These are phyloP conservation scores for Fusarium sp. DNA, from an alignment of 2,329 filamentous ascomycete genomes.

Conservation along the genomic window DNA sequence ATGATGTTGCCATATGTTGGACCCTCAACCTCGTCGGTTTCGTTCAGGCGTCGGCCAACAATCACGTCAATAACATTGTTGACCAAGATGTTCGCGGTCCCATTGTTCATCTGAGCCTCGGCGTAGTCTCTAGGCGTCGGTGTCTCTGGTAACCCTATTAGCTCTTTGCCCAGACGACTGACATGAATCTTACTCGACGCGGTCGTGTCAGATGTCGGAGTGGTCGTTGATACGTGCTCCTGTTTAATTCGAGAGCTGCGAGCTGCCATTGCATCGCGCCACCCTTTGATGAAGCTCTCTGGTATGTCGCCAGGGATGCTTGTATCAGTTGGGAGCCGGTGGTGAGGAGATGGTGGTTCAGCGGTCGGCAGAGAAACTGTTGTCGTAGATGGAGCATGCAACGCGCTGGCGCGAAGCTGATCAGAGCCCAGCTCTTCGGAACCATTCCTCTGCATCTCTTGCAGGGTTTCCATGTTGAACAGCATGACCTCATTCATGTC, in stretches of 20 bases:
- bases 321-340: not conserved
- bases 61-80: not conserved
- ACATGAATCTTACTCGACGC: not conserved
- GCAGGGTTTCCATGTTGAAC: not conserved
- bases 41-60: not conserved
- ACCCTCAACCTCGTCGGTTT: not conserved
- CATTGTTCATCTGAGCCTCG: not conserved
- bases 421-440: not conserved
- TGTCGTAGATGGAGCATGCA: not conserved
- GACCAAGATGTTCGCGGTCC: not conserved
- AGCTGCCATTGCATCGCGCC: not conserved
- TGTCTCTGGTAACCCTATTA: not conserved
- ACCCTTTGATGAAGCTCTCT: not conserved
- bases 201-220: not conserved
- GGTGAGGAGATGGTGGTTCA: not conserved
- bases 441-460: not conserved
- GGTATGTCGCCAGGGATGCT: not conserved
- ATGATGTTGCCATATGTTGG: not conserved
- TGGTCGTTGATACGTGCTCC: not conserved
- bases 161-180: not conserved
- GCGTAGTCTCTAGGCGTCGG: not conserved
- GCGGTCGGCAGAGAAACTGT: not conserved
- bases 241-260: not conserved
- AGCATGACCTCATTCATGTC: not conserved
- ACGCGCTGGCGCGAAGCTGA: not conserved